A percentile compares a stretch with the other conserved stretches of the same genome.
Conservation (phyloP, 768 basidiomycete genomes). For the Collybia sp. region DNA sequence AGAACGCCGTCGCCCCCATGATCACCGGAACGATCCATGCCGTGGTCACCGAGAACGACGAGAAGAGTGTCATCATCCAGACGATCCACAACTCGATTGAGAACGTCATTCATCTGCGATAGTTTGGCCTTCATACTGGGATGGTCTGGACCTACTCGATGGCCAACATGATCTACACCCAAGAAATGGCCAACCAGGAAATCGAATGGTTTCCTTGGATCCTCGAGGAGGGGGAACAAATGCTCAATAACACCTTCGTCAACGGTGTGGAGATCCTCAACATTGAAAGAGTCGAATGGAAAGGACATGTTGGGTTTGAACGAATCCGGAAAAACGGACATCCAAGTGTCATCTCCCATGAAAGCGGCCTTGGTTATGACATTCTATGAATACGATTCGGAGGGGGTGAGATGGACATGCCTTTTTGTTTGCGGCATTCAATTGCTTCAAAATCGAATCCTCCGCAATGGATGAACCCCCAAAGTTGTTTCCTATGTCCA, state of each 20-base stretch:
- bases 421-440: constrained; percentile 52
- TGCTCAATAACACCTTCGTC: constrained; percentile 86
- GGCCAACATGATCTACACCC: constrained; percentile 95
- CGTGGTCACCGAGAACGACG: constrained; percentile 92
- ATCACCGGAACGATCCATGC: constrained; percentile 93
- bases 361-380: constrained; percentile 60
- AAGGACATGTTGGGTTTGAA: constrained; percentile 72
- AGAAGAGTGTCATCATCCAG: constrained; percentile 88
- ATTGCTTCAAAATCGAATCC: constrained; percentile 82
- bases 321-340: constrained; percentile 74
- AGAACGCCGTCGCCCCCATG: constrained; percentile 88
- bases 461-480: constrained; percentile 82
- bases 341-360: constrained; percentile 98
- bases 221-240: constrained; percentile 72
- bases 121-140: constrained; percentile 84
- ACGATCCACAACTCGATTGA: constrained; percentile 64
- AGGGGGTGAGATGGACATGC: constrained; percentile 28
- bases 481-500: constrained; percentile 92
- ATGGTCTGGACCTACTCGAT: constrained; percentile 88
- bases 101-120: constrained; percentile 79
- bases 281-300: constrained; percentile 96
- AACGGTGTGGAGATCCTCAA: constrained; percentile 95
- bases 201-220: constrained; percentile 61
- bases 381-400: constrained; percentile 1
- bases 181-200: constrained; percentile 90